Conservation (phyloP, 306 rosid species). For the Oemleria cerasiformis region DNA sequence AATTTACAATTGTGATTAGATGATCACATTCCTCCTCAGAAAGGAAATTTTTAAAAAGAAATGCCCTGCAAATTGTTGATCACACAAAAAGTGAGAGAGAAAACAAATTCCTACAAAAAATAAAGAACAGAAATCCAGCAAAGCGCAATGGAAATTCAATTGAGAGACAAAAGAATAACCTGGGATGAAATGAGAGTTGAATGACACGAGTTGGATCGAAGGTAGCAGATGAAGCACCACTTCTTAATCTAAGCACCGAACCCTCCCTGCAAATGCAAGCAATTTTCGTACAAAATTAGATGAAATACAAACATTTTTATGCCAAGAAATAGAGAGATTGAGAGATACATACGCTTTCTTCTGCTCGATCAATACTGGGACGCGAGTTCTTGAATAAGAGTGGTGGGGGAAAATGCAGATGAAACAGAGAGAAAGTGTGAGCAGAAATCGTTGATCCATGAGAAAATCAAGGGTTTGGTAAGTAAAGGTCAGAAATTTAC, state of each 20-base stretch:
- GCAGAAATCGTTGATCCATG: constrained; percentile 42
- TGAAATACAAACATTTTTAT: background rate
- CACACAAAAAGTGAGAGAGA: background rate
- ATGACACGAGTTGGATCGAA: constrained; percentile 77
- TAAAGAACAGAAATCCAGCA: background rate
- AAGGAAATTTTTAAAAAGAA: constrained; percentile 62
- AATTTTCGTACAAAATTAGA: background rate
- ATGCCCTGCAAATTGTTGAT: constrained; percentile 66
- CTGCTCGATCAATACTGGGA: constrained; percentile 33
- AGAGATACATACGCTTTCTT: constrained; percentile 33
- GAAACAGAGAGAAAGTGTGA: constrained; percentile 35
- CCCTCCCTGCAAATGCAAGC: constrained; percentile 36
- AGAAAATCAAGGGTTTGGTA: background rate
- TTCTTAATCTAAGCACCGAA: constrained; percentile 49
- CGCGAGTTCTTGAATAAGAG: constrained; percentile 46
- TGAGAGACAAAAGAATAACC: constrained; percentile 43
- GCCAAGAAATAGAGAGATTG: background rate
- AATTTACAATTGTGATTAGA: constrained; percentile 57
- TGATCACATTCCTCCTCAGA: constrained; percentile 84
- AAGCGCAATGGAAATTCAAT: background rate
- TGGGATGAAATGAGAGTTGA: constrained; percentile 90
- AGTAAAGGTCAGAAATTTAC: background rate
- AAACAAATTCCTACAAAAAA: background rate
- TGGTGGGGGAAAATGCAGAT: constrained; percentile 40
- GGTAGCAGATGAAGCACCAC: constrained; percentile 37